phyloP scores from a whole-genome alignment of 2,329 filamentous ascomycete genomes.

The Rachicladosporium sp. region DNA sequence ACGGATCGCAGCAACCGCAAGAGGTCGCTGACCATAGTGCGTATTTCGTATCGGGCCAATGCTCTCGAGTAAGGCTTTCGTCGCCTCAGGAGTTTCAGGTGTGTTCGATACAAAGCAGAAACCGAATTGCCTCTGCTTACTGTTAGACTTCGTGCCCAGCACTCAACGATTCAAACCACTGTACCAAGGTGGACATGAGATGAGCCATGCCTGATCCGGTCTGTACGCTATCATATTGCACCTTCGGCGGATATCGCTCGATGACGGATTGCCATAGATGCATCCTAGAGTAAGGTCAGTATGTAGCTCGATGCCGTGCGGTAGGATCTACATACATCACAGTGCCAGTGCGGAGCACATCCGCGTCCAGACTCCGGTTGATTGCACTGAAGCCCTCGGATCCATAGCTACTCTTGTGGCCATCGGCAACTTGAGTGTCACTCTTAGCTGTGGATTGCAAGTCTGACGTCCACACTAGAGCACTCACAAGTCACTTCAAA shows the following conservation, averaged over 20 bases:
- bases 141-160: constrained; percentile 1
- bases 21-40: neutral
- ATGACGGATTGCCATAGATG: constrained; percentile 17
- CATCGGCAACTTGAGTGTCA: constrained; percentile 14
- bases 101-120: constrained; percentile 66
- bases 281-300: constrained; percentile 1
- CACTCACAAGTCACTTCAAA: constrained; percentile 12
- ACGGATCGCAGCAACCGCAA: neutral
- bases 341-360: constrained; percentile 5
- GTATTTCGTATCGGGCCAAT: constrained; percentile 83
- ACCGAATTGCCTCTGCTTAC: constrained; percentile 49
- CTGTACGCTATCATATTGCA: constrained; percentile 12
- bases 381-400: neutral
- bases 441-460: constrained; percentile 2
- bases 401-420: constrained; percentile 9
- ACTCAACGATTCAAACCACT: too few species aligned
- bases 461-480: neutral
- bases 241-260: constrained; percentile 13
- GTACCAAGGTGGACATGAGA: too few species aligned
- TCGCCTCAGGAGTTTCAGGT: constrained; percentile 57
- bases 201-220: constrained; percentile 12
- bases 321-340: constrained; percentile 12
- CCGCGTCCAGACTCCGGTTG: neutral
- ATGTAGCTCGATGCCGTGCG: neutral
- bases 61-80: constrained; percentile 60